Conservation (phyloP, 306 rosid genomes). For the Delonix regia region DNA sequence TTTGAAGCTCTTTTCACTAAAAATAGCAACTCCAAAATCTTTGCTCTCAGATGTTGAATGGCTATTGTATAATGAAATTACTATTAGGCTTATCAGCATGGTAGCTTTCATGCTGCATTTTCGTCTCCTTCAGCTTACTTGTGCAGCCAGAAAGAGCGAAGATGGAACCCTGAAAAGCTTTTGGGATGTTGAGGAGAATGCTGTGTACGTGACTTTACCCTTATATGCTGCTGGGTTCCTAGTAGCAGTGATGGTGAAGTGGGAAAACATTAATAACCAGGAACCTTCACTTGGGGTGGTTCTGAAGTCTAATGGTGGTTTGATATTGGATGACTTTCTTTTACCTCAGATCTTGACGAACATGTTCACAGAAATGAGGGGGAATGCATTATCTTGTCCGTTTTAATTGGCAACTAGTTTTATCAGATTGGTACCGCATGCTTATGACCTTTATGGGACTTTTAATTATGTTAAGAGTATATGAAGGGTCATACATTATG, state of each 20-base stretch:
- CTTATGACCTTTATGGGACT: constrained; percentile 49
- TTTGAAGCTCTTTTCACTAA: constrained; percentile 42
- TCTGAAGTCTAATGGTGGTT: constrained; percentile 36
- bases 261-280: neutral
- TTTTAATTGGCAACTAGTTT: constrained; percentile 49
- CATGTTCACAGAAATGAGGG: constrained; percentile 32
- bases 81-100: constrained; percentile 36
- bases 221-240: constrained; percentile 28
- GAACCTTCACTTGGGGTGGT: constrained; percentile 8
- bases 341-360: constrained; percentile 52
- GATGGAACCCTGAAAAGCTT: constrained; percentile 10
- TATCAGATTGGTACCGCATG: constrained; percentile 46
- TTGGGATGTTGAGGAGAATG: constrained; percentile 42
- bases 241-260: neutral
- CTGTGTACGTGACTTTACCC: neutral
- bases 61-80: constrained; percentile 41
- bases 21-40: too few species aligned
- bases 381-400: constrained; percentile 33
- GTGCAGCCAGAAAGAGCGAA: constrained; percentile 35
- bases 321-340: constrained; percentile 48
- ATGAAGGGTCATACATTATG: constrained; percentile 28
- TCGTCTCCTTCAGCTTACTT: constrained; percentile 40
- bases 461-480: neutral
- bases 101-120: constrained; percentile 44
- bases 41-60: constrained; percentile 17